A percentile compares a stretch with the other conserved stretches of the same genome.
These are phyloP conservation scores for Oryza glumipatula DNA, from an alignment of 176 grass and related monocot genomes.

Conservation along the genomic window DNA sequence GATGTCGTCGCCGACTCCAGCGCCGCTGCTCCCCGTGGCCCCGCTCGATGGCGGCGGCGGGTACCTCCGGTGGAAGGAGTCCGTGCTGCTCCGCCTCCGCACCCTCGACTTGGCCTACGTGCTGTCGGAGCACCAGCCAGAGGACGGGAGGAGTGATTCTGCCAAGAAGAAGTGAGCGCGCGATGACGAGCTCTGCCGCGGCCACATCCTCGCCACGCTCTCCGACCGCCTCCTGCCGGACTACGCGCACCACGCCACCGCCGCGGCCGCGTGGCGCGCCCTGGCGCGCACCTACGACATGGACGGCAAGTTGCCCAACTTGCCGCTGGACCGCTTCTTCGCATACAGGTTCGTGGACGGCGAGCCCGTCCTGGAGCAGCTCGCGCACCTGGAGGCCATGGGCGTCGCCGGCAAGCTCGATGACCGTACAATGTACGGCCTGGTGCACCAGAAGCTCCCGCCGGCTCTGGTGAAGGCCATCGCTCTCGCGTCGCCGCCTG, in stretches of 20 bases:
- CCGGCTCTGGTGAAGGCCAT: not conserved
- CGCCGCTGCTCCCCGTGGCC: conserved; percentile 8
- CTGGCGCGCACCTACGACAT: conserved; percentile 36
- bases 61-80: conserved; percentile 53
- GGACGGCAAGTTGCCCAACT: not conserved
- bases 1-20: not conserved
- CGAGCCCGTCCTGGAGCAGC: conserved; percentile 29
- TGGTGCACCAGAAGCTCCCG: not conserved
- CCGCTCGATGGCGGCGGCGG: conserved; percentile 31
- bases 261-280: conserved; percentile 22
- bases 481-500: not conserved
- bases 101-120: conserved; percentile 27
- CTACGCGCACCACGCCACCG: conserved; percentile 40
- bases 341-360: not conserved
- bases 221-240: conserved; percentile 36
- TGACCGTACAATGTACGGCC: too few relatives aligned
- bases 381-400: not conserved
- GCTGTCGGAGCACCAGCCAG: not conserved
- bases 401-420: not conserved
- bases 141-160: too few relatives aligned
- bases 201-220: conserved; percentile 50
- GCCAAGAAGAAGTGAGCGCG: not conserved
- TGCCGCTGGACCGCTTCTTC: too few relatives aligned
- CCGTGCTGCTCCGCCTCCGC: conserved; percentile 38
- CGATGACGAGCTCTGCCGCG: conserved; percentile 47